phyloP scores from a whole-genome alignment of 2,329 filamentous ascomycete genomes.

The Pseudogymnoascus sp. region DNA sequence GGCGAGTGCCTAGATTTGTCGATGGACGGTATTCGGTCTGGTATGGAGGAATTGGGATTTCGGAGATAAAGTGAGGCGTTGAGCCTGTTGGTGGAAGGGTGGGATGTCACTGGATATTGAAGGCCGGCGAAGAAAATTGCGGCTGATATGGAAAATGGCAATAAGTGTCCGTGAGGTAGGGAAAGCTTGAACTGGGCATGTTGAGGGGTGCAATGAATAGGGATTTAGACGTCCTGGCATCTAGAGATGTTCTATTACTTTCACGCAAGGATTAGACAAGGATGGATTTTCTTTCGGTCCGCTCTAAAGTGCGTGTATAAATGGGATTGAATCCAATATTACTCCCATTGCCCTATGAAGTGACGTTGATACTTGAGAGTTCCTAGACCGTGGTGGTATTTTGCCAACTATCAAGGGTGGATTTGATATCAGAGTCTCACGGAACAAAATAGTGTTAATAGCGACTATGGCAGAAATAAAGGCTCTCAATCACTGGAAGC shows the following conservation, averaged over 20 bases:
- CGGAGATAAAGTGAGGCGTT: neutral
- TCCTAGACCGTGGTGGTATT: neutral
- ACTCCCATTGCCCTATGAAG: neutral
- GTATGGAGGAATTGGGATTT: neutral
- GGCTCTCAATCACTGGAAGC: neutral
- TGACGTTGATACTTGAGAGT: neutral
- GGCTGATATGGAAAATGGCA: neutral
- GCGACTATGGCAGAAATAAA: neutral
- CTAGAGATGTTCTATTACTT: conserved; percentile 6
- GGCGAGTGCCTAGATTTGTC: neutral
- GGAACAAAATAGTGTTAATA: neutral
- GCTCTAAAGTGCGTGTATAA: neutral
- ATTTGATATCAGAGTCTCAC: neutral
- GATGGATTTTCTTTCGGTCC: neutral
- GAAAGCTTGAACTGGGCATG: neutral
- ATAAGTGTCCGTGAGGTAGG: neutral
- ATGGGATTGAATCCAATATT: neutral
- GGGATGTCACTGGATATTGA: neutral
- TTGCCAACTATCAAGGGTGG: neutral
- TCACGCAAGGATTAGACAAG: neutral
- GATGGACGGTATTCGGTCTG: neutral
- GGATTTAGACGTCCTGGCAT: conserved; percentile 5
- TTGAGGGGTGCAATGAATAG: neutral
- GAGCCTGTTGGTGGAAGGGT: neutral
- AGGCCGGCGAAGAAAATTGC: neutral